Evolutionary conservation across 2,329 filamentous ascomycete genomes (phyloP), one percentile per base, ranked within the genome.

Genomic region (Diaporthe destruens): DNA sequence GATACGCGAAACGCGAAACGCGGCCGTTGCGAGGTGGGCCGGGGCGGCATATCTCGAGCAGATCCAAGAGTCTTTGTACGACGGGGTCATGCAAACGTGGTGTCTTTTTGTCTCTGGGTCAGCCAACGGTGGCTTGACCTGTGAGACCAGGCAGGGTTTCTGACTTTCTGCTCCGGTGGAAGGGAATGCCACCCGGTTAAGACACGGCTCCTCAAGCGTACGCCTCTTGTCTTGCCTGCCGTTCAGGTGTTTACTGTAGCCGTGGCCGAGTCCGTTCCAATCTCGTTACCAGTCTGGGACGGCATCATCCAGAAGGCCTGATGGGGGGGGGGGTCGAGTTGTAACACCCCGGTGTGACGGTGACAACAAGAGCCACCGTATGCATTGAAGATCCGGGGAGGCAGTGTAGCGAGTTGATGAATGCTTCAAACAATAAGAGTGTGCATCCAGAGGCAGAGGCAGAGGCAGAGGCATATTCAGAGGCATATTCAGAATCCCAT

Each of bases 81-180:
- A 75, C 69, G 34, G 69, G 74, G 68, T 73, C 59, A 72, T 71
- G 69, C 69, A 68, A 71, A 55, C 53, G 32, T 74, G 66, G 74
- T 59, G 53, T 49, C 8, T 65, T 72, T 61, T 69, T 61, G 47
- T 34, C 29, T 61, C 6, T 69, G 55, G 72, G 75, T 75, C 75
- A 75, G 77, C 76, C 75, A 77, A 75, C 76, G 66, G 72, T 73
- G 75, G 76, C 74, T 77, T 73, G 71, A 76, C 42, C 54, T 57
- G 12, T 69, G 66, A 69, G 69, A 54, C 69, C 65, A 61, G 57
- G 14, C 56, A 42, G 44, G 20, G 51, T 34, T 47, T 32, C 51
- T 47, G 53, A 51, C 20, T 23, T 25, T 25, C 16, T 32, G 25
- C 25, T 47, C 25, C 23, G 18, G 39, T 18, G n/a, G 36, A 36